phyloP scores from a whole-genome alignment of 2,329 filamentous ascomycete species.

The Aspergillus pseudoterreus region DNA sequence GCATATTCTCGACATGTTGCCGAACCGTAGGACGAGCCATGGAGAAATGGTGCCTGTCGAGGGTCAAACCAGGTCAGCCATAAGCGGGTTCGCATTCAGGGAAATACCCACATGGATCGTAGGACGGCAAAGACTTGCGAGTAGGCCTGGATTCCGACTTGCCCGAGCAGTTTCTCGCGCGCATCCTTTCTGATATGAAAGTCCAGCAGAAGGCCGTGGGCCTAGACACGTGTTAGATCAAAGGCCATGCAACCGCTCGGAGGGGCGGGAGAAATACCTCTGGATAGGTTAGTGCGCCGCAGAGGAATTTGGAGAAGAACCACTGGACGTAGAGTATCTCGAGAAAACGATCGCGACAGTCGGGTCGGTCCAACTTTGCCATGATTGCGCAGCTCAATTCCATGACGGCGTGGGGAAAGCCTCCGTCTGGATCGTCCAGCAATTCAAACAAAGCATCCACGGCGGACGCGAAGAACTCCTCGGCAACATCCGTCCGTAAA shows the following conservation, averaged over 20 bases:
- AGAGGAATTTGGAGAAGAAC: slow-evolving; percentile 84
- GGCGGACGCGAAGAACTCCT: slow-evolving; percentile 83
- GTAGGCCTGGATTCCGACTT: slow-evolving; percentile 76
- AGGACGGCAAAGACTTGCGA: slow-evolving; percentile 74
- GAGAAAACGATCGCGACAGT: slow-evolving; percentile 69
- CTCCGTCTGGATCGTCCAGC: slow-evolving; percentile 80
- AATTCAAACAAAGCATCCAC: slow-evolving; percentile 79
- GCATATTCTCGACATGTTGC: slow-evolving; percentile 37
- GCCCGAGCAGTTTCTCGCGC: slow-evolving; percentile 67
- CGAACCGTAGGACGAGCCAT: slow-evolving; percentile 32
- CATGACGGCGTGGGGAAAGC: slow-evolving; percentile 80
- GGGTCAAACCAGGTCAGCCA: not conserved
- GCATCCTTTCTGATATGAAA: slow-evolving; percentile 92
- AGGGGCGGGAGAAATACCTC: slow-evolving; percentile 56
- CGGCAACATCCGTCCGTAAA: slow-evolving; percentile 76
- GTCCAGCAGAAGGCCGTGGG: slow-evolving; percentile 67
- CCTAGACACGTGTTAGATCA: slow-evolving; percentile 40
- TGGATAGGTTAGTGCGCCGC: slow-evolving; percentile 80
- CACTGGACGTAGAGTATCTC: slow-evolving; percentile 86
- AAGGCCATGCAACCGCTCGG: not conserved
- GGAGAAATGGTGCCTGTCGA: slow-evolving; percentile 33
- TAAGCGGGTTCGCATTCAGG: not conserved
- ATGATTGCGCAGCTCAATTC: slow-evolving; percentile 82
- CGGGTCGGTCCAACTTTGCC: slow-evolving; percentile 65
- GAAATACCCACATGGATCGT: slow-evolving; percentile 59